Conservation (phyloP, 2,329 filamentous ascomycete species). For the Aurifilum marmelostoma region DNA sequence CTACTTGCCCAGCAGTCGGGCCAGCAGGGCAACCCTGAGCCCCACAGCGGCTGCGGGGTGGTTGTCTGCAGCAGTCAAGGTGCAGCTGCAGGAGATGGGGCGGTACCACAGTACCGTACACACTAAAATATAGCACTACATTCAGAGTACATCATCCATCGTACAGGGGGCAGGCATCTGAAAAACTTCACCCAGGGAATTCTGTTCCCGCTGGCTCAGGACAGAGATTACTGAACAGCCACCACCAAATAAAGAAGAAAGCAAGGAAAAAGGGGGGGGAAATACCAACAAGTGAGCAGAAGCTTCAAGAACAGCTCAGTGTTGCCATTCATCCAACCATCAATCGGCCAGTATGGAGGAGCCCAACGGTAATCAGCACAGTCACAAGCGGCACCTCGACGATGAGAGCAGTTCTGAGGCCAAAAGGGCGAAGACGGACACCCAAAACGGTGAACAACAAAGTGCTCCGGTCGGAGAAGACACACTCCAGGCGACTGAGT, state of each 20-base stretch:
- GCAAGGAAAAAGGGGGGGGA: background rate
- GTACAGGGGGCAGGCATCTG: conserved; percentile 9
- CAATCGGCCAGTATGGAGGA: conserved; percentile 19
- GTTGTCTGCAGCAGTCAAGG: conserved; percentile 7
- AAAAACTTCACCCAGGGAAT: background rate
- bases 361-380: conserved; percentile 25
- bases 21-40: background rate
- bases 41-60: conserved; percentile 18
- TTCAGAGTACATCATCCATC: background rate
- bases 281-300: background rate
- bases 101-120: background rate
- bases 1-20: background rate
- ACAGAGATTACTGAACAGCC: background rate
- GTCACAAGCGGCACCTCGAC: conserved; percentile 29
- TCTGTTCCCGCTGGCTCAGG: background rate
- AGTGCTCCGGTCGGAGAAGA: conserved; percentile 20
- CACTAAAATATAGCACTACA: background rate
- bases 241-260: background rate
- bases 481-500: background rate
- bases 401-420: conserved; percentile 39
- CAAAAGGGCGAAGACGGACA: conserved; percentile 63
- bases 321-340: background rate
- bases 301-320: background rate
- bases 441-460: conserved; percentile 27
- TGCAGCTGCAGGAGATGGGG: background rate